Base-by-base conservation (phyloP, 306 rosid species). In the Cicer cuneatum region DNA sequence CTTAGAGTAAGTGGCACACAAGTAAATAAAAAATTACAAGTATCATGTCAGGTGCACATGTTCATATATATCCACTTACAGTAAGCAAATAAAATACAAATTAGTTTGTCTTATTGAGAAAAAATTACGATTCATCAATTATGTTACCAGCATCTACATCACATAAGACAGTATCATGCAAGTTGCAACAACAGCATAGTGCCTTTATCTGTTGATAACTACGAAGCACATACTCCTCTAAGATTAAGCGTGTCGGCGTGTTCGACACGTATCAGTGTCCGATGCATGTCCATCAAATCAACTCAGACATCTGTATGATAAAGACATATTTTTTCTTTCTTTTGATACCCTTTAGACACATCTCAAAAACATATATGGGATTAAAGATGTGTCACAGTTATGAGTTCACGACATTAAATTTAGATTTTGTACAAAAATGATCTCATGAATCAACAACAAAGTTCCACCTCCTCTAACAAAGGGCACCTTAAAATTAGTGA, bases 91-190 rank as follows among this genome's bases (percentile, higher is more conserved):
- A 19, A 75, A 65, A 65, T 61, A 46, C 15, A n/a, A 37, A 52
- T n/a, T 21, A 53, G 3, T 63, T 15, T 69, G 5, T 48, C 54
- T 38, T 8, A 16, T 42, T 11, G 58, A 65, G 35, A 40, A 75
- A 39, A 2, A 0, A n/a, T 5, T 18, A 16, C 1, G 11, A 39
- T 14, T 53, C 35, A 46, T 47, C 66, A 37, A 60, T 9, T 7
- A 65, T 40, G 46, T 40, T 49, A 74, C 24, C 71, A 37, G 12
- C 24, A 38, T 63, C 18, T 53, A 38, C 58, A 24, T 43, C 49
- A 46, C 21, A 60, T 37, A 45, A 73, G 35, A 60, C 24, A 61
- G 29, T 9, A 38, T 33, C 62, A 35, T 46, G 66, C 68, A 56
- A 3, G 38, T 60, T 60, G 60, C 59, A 56, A 56, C 54, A 1